Base-by-base conservation (phyloP, 768 basidiomycete species). In the Pluteus cervinus region DNA sequence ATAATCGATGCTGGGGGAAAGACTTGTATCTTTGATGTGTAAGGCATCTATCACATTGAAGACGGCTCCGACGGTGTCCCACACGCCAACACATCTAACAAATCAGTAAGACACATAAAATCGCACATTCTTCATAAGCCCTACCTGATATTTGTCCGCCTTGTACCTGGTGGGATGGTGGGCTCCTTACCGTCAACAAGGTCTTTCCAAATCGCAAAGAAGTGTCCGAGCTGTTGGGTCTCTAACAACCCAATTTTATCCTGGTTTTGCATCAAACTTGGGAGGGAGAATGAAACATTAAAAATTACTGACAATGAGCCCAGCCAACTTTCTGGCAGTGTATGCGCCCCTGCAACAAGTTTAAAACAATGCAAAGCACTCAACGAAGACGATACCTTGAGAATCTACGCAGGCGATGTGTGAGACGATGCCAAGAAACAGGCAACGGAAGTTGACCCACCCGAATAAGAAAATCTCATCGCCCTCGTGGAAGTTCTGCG, bases 1-100 rank as follows among this genome's bases (percentile, higher is more conserved):
- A 11, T 33, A 22, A 3, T 48, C 39, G 9, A 58, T 40, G 7
- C 32, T 42, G 6, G 39, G 30, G 18, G 48, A 43, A 31, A 51
- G 34, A 8, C 31, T 39, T 12, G 33, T 49, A 32, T 53, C 51
- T 11, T 42, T 32, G 26, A 53, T 53, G 31, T 31, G 33, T 18
- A 54, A 29, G 17, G 41, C 30, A 37, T 44, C 36, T 17, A 29
- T 35, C 21, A 32, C 29, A 10, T 30, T 20, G 15, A n/a, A 44
- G 26, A 46, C 33, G 9, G 32, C 42, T 4, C 43, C 45, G 12
- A 58, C 57, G 4, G 53, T 53, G 35, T 52, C 52, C 40, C 46
- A 60, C 8, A 52, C 39, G 10, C 44, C 30, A 7, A 52, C 45
- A 22, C 41, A 43, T 25, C 45, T 54, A 23, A n/a, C n/a, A n/a